Evolutionary conservation across 768 basidiomycete genomes (phyloP), one percentile per base, ranked within the genome.

Genomic region (Kwoniella dejecticola): DNA sequence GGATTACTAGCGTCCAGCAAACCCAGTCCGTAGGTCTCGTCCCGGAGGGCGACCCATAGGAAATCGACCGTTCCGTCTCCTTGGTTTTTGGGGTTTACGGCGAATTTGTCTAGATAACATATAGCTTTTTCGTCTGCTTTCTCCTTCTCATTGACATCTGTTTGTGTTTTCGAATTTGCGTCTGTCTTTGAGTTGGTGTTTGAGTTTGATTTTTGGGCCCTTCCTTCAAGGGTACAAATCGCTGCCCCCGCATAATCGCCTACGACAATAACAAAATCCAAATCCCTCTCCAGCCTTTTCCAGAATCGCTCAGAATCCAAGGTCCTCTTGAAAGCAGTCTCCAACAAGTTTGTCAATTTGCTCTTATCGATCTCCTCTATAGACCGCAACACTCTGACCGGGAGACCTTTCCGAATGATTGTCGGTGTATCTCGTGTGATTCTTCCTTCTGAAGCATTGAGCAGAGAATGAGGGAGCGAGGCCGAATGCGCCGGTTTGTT

Each of bases 61-160:
- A 99, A 99, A 81, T 99, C 96, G 60, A 98, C 96, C 0, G 96
- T 98, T 17, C 96, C 96, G 72, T 98, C 95, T 21, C 96, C 96
- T 79, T 99, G 96, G 74, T 97, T 87, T 62, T 83, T 87, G 2
- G 96, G 96, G 38, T 94, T 83, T 40, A 99, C 93, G 15, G 94
- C 95, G 77, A 99, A 99, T 81, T 99, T 99, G 83, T 99, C 96
- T 48, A 99, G 86, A 80, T 99, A 99, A 15, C 90, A 87, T n/a
- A 74, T 70, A 1, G 59, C 52, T 42, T 46, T 47, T 27, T 21
- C n/a, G n/a, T n/a, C 44, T 54, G 44, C 33, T 27, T 44, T 52
- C 46, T 44, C 3, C 10, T 46, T 49, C 17, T 29, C 52, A 60
- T 36, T 46, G 44, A 27, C 3, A 8, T 42, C 42, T 31, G 24